Conservation (phyloP, 1,284 basidiomycete species). For the Stereum hirsutum region DNA sequence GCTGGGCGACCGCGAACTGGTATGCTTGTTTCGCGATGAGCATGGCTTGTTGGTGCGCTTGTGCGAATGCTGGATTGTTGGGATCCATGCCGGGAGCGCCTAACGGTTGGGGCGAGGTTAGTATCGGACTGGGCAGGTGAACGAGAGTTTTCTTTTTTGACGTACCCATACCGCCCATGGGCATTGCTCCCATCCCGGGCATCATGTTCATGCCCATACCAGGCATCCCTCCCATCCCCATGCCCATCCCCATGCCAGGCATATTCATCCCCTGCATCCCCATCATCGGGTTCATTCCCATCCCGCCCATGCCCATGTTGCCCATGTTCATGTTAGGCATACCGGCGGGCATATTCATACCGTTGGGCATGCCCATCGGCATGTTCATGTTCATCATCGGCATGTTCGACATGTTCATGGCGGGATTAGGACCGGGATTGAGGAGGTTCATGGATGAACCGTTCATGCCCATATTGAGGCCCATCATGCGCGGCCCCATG, state of each 20-base stretch:
- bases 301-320: background rate
- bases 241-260: background rate
- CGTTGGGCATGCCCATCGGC: background rate
- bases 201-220: conserved; percentile 1
- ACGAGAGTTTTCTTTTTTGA: background rate
- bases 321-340: background rate
- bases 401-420: conserved; percentile 6
- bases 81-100: background rate
- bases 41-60: conserved; percentile 77
- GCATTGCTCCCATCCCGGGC: conserved; percentile 3
- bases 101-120: background rate
- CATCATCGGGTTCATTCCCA: background rate
- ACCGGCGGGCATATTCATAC: background rate
- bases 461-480: conserved; percentile 11
- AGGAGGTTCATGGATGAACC: no score
- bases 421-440: background rate
- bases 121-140: background rate
- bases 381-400: no score
- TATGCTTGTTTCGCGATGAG: conserved; percentile 76
- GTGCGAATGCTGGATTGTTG: conserved; percentile 41
- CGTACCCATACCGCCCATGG: background rate
- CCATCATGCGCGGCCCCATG: conserved; percentile 14
- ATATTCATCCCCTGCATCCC: no score
- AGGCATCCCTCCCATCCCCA: background rate
- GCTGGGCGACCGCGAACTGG: conserved; percentile 77